Conservation (phyloP, 768 basidiomycete species). For the Macrolepiota dolichaula region DNA sequence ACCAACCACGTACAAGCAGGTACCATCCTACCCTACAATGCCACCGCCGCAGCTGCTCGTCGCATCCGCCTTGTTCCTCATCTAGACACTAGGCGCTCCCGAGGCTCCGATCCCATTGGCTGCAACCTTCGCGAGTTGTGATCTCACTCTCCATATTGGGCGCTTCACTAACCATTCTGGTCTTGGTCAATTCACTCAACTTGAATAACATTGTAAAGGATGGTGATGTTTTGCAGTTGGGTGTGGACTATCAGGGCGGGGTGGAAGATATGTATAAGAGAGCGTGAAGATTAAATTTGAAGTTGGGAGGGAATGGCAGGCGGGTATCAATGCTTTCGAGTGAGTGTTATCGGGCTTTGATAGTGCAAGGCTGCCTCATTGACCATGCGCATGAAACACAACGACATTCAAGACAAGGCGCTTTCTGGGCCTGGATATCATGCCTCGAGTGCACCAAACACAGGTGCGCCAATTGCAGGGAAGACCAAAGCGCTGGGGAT, state of each 20-base stretch:
- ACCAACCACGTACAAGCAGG: background rate
- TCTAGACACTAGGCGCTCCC: conserved; percentile 83
- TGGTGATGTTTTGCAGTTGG: conserved; percentile 91
- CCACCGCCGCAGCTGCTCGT: conserved; percentile 30
- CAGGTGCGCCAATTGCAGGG: conserved; percentile 12
- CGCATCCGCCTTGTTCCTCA: conserved; percentile 95
- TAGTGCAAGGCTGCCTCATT: conserved; percentile 5
- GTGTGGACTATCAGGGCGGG: conserved; percentile 96
- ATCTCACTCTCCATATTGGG: conserved; percentile 79
- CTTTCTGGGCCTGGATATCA: conserved; percentile 39
- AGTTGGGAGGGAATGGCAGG: conserved; percentile 86
- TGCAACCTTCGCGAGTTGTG: conserved; percentile 75
- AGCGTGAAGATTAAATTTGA: conserved; percentile 95
- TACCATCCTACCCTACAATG: background rate
- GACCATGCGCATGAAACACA: conserved; percentile 41
- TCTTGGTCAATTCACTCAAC: conserved; percentile 62
- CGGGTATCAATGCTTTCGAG: conserved; percentile 89
- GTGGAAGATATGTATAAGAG: conserved; percentile 94
- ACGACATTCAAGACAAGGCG: conserved; percentile 65
- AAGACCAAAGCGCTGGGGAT: conserved; percentile 39
- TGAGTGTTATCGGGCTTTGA: conserved; percentile 22
- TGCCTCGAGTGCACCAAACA: conserved; percentile 7
- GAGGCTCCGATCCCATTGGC: conserved; percentile 89
- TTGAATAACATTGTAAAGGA: conserved; percentile 91
- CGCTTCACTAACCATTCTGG: conserved; percentile 90